A percentile compares a stretch with the other conserved stretches of the same genome.
phyloP scores from a whole-genome alignment of 2,329 filamentous ascomycete species.

The Periconia digitata region DNA sequence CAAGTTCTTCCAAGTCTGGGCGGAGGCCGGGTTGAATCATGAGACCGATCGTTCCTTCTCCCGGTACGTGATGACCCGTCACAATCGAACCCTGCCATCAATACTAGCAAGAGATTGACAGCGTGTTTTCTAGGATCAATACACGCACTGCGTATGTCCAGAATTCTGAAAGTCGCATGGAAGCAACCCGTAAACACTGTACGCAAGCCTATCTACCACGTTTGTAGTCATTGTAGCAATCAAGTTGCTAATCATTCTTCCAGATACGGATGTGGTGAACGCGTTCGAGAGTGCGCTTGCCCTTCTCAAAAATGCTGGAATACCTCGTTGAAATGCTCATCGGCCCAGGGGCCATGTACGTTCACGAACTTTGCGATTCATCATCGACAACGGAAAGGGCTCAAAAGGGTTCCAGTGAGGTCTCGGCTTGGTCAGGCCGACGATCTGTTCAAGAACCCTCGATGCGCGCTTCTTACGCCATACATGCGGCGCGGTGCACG shows the following conservation, averaged over 20 bases:
- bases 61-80: conserved; percentile 54
- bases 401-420: not conserved
- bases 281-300: conserved; percentile 54
- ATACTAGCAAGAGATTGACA: not conserved
- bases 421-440: not conserved
- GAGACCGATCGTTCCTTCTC: conserved; percentile 79
- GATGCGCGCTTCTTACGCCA: not conserved
- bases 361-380: conserved; percentile 9
- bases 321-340: conserved; percentile 28
- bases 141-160: conserved; percentile 78
- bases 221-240: not conserved
- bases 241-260: conserved; percentile 1
- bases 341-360: conserved; percentile 25
- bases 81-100: not conserved
- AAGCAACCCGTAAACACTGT: conserved; percentile 80
- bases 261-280: conserved; percentile 50
- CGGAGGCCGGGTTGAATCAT: conserved; percentile 67
- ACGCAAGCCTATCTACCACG: conserved; percentile 40
- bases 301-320: conserved; percentile 39
- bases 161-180: conserved; percentile 69
- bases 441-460: conserved; percentile 3
- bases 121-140: conserved; percentile 61
- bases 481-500: conserved; percentile 19
- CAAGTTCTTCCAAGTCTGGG: conserved; percentile 81
- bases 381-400: not conserved